A percentile compares a stretch with the other conserved stretches of the same genome.
These are phyloP conservation scores for Diddensiella transvaalensis DNA, from an alignment of 805 yeast genomes.

Conservation along the genomic window DNA sequence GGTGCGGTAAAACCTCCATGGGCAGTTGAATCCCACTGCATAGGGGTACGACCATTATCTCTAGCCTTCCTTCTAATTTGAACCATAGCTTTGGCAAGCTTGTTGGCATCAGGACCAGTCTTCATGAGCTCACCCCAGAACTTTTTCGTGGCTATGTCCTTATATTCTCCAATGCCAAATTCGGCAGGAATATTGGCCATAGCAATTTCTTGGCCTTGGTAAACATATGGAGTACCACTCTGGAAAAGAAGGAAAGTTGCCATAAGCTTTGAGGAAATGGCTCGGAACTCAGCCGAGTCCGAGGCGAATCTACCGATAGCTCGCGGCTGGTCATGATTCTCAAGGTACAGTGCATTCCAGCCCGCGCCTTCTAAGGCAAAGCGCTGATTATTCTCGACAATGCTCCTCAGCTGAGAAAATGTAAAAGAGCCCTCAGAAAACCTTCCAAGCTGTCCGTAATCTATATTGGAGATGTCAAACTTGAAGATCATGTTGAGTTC, in stretches of 20 bases:
- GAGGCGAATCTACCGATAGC: slow-evolving; percentile 46
- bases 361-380: slow-evolving; percentile 29
- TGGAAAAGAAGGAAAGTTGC: slow-evolving; percentile 43
- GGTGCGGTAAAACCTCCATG: slow-evolving; percentile 45
- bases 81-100: slow-evolving; percentile 10
- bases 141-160: slow-evolving; percentile 44
- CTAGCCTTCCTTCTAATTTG: slow-evolving; percentile 37
- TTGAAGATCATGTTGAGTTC: slow-evolving; percentile 30
- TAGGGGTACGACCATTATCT: slow-evolving; percentile 55
- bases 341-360: slow-evolving; percentile 55
- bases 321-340: slow-evolving; percentile 59
- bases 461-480: slow-evolving; percentile 18
- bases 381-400: slow-evolving; percentile 6
- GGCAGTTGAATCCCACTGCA: slow-evolving; percentile 47
- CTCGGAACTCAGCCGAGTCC: slow-evolving; percentile 36
- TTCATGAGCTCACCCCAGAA: slow-evolving; percentile 6
- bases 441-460: not conserved
- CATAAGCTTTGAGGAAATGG: slow-evolving; percentile 46
- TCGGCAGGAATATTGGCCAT: slow-evolving; percentile 46
- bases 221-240: slow-evolving; percentile 53
- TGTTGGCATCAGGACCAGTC: slow-evolving; percentile 3
- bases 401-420: slow-evolving; percentile 6
- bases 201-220: slow-evolving; percentile 62
- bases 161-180: slow-evolving; percentile 45
- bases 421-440: slow-evolving; percentile 1